Evolutionary conservation across 192 early-diverging fungal genomes (phyloP), one percentile per base, ranked within the genome.

Genomic region (Coemansia sp.): DNA sequence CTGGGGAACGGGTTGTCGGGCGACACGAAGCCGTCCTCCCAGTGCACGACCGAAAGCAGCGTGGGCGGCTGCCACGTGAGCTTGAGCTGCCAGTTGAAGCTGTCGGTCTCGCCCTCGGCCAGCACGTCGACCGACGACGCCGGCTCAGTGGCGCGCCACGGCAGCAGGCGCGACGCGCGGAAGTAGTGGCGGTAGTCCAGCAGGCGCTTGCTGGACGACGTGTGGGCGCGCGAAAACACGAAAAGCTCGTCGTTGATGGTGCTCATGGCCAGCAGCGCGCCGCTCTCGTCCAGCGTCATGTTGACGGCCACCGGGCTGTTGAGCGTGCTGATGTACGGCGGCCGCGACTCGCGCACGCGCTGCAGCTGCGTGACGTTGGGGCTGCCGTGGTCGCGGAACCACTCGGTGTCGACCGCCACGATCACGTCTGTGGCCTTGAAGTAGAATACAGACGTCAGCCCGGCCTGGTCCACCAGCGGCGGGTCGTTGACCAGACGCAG

Each of bases 171-270:
- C 14, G 58, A 31, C 6, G 57, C 55, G 56, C 66, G 59, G 54
- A 81, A 81, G 68, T 81, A 81, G 32, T 73, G 78, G 29, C 78
- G 73, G 59, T 81, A 81, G 63, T 81, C 78, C 12, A 81, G 56
- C n/a, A 81, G 75, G 33, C 69, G 69, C 45, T 42, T 59, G 12
- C 50, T 72, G 2, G 78, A 57, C 42, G 78, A 72, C 2, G 51
- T 36, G 22, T 66, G 73, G 2, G 73, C 78, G 28, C 78, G 78
- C 49, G 78, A 49, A 34, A 81, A 81, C 3, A 81, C 54, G 58
- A 81, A 81, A 49, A 81, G 70, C 67, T 81, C 78, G 57, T 81
- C 78, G 57, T 81, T 73, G 16, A 81, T 70, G 2, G 78, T 81
- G 70, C 63, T 75, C 73, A 81, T 75, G 2, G 78, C 78, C 63